Percentiles rank a stretch among this genome's conserved stretches.
These are phyloP conservation scores for Chenopodium quinoa DNA, from an alignment of 148 eudicot genomes.

Conservation along the genomic window DNA sequence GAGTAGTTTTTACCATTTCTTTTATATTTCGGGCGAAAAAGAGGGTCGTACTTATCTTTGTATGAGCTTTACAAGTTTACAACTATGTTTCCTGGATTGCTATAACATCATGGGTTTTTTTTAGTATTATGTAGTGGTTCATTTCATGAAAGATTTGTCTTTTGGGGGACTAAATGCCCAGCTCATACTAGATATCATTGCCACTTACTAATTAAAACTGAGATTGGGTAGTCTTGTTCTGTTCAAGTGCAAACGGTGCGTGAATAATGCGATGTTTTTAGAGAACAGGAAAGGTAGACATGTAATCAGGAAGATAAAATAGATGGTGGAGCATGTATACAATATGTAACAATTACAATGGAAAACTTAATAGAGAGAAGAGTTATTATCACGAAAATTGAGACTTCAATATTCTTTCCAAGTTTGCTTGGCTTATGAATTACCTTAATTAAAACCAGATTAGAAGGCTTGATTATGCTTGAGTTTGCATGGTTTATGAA, in stretches of 20 bases:
- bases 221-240: background rate
- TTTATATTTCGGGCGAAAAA: background rate
- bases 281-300: background rate
- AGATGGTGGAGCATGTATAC: background rate
- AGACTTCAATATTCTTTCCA: background rate
- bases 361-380: background rate
- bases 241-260: background rate
- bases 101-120: background rate
- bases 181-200: background rate
- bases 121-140: too few species aligned
- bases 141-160: background rate
- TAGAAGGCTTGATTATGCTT: slow-evolving; percentile 1
- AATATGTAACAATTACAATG: background rate
- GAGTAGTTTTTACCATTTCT: background rate
- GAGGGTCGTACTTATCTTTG: background rate
- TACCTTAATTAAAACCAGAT: background rate
- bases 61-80: background rate
- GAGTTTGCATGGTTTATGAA: background rate
- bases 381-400: background rate
- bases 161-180: background rate
- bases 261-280: background rate
- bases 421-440: background rate
- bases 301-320: background rate
- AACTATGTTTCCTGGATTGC: background rate
- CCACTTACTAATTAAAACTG: background rate